Conservation (phyloP, 441 rosid genomes). For the Eugenia klotzschiana region DNA sequence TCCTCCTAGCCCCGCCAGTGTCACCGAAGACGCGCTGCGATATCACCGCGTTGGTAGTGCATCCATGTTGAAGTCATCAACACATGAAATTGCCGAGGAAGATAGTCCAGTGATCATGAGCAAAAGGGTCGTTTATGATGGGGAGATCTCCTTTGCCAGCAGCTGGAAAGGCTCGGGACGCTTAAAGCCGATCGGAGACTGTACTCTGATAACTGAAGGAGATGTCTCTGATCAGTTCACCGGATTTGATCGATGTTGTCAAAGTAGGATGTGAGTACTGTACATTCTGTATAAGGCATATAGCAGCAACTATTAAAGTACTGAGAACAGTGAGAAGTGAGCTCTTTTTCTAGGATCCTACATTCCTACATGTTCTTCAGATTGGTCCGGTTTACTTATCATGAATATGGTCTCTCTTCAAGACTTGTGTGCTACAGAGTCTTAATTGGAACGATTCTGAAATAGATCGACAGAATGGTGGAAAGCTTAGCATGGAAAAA, state of each 20-base stretch:
- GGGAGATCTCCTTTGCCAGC: constrained; percentile 17
- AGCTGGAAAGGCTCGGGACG: constrained; percentile 7
- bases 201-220: background rate
- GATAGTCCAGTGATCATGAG: background rate
- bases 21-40: background rate
- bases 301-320: background rate
- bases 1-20: background rate
- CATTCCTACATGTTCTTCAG: background rate
- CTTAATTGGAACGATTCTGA: background rate
- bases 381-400: background rate
- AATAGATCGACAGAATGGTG: background rate
- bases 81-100: background rate
- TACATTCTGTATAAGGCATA: background rate
- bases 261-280: background rate
- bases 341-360: background rate
- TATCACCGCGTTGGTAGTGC: background rate
- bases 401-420: background rate
- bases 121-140: background rate
- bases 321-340: background rate
- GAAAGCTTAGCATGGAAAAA: background rate
- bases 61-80: background rate
- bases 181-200: background rate
- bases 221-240: background rate
- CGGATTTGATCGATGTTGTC: background rate
- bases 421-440: background rate